These are phyloP conservation scores for Colletotrichum musicola DNA, from an alignment of 2,329 filamentous ascomycete genomes.

Conservation along the genomic window DNA sequence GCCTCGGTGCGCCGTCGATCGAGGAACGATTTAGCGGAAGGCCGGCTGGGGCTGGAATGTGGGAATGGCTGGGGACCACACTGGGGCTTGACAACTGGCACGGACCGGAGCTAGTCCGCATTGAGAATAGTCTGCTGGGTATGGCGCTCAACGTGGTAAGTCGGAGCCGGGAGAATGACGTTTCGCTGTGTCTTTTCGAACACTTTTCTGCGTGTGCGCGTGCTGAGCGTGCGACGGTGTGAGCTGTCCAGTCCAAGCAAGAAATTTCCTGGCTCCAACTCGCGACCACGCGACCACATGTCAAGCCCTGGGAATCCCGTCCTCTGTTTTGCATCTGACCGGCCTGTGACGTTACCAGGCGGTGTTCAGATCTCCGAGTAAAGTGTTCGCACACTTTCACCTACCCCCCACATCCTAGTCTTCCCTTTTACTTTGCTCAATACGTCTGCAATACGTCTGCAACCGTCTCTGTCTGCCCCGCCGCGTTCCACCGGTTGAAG, in stretches of 20 bases:
- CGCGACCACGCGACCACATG: conserved; percentile 35
- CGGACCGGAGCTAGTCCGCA: not conserved
- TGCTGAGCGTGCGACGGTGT: conserved; percentile 3
- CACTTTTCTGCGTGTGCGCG: not conserved
- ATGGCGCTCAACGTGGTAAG: no score
- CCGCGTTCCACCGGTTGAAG: conserved; percentile 29
- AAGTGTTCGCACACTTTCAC: not conserved
- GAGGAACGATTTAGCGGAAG: conserved; percentile 13
- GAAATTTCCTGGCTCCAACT: conserved; percentile 26
- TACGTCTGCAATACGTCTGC: not conserved
- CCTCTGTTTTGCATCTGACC: conserved; percentile 10
- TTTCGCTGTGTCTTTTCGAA: conserved; percentile 2
- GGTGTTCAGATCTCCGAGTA: not conserved
- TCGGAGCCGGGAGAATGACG: conserved; percentile 22
- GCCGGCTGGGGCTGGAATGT: conserved; percentile 2
- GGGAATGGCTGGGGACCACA: not conserved
- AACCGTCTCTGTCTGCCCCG: conserved; percentile 2
- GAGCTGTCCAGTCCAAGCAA: conserved; percentile 29
- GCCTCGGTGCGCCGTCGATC: conserved; percentile 15
- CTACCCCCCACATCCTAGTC: not conserved
- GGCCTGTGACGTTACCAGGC: conserved; percentile 10
- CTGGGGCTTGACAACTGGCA: conserved; percentile 16
- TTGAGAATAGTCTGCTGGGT: not conserved
- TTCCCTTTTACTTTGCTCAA: not conserved
- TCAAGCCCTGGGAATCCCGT: conserved; percentile 27